Evolutionary conservation across 2,329 filamentous ascomycete genomes (phyloP).

Genomic region (Epichloe glyceriae): DNA sequence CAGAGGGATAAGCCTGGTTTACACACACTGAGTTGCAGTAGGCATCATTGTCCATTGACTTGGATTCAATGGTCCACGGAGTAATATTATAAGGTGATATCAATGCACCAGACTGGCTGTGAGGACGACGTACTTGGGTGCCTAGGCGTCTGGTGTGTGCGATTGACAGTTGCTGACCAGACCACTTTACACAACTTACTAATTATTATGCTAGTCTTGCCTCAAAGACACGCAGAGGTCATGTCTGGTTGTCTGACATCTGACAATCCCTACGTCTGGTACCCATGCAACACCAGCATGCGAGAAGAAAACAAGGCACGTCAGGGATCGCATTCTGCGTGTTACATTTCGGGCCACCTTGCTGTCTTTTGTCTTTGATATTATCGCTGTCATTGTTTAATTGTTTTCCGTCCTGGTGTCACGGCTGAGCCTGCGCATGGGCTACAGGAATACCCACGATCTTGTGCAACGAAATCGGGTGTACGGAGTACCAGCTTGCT

Average conservation of each 20-base stretch:
- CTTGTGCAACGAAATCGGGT: neutral
- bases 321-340: neutral
- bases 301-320: neutral
- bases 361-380: neutral
- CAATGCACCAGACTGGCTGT: too few relatives aligned
- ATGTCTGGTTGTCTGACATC: neutral
- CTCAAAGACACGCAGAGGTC: neutral
- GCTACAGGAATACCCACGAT: neutral
- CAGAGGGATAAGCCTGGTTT: neutral
- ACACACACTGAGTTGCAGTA: neutral
- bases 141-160: too few relatives aligned
- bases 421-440: neutral
- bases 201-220: neutral
- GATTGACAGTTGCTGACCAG: too few relatives aligned
- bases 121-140: too few relatives aligned
- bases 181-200: too few relatives aligned
- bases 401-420: neutral
- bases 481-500: neutral
- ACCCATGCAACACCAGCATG: neutral
- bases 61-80: too few relatives aligned
- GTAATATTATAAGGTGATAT: too few relatives aligned
- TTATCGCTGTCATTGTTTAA: neutral
- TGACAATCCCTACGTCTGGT: neutral
- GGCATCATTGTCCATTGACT: too few relatives aligned
- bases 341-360: neutral